phyloP scores from a whole-genome alignment of 192 early-diverging fungal genomes.

The Backusella tuberculispora region DNA sequence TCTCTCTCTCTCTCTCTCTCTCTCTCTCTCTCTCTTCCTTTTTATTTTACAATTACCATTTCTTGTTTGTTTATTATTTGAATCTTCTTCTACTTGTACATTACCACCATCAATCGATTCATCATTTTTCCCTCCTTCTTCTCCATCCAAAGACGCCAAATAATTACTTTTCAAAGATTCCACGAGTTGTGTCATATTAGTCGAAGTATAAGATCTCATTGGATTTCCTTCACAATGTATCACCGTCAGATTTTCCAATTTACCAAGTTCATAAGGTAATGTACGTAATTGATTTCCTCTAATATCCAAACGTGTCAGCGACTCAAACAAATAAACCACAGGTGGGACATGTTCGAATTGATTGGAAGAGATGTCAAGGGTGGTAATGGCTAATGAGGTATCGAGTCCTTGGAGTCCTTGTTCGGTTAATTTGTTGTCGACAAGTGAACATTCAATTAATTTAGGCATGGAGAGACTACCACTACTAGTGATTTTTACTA shows the following conservation, averaged over 20 bases:
- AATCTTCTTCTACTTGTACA: neutral
- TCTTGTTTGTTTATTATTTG: slow-evolving; percentile 5
- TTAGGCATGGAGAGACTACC: slow-evolving; percentile 33
- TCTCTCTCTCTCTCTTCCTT: neutral
- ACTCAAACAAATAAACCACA: slow-evolving; percentile 39
- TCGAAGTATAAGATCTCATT: slow-evolving; percentile 45
- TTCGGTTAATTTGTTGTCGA: slow-evolving; percentile 42
- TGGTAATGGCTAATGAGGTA: slow-evolving; percentile 40
- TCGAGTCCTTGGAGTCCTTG: slow-evolving; percentile 36
- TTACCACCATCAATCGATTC: neutral
- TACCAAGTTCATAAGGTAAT: slow-evolving; percentile 50
- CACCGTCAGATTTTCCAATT: slow-evolving; percentile 45
- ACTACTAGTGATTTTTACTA: slow-evolving; percentile 31
- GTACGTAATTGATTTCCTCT: slow-evolving; percentile 48
- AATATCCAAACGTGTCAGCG: slow-evolving; percentile 54
- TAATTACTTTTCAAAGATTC: slow-evolving; percentile 39
- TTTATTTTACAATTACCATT: neutral
- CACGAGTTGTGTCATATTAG: slow-evolving; percentile 46
- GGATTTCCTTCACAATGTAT: slow-evolving; percentile 59
- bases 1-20: neutral
- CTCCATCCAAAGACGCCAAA: neutral
- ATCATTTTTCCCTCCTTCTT: neutral
- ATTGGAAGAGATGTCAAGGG: slow-evolving; percentile 52
- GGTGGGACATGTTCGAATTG: slow-evolving; percentile 46
- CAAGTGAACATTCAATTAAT: slow-evolving; percentile 50